A percentile compares a stretch with the other conserved stretches of the same genome.
phyloP scores from a whole-genome alignment of 2,329 filamentous ascomycete genomes.

The Ophiocordyceps camponoti-leonardi region DNA sequence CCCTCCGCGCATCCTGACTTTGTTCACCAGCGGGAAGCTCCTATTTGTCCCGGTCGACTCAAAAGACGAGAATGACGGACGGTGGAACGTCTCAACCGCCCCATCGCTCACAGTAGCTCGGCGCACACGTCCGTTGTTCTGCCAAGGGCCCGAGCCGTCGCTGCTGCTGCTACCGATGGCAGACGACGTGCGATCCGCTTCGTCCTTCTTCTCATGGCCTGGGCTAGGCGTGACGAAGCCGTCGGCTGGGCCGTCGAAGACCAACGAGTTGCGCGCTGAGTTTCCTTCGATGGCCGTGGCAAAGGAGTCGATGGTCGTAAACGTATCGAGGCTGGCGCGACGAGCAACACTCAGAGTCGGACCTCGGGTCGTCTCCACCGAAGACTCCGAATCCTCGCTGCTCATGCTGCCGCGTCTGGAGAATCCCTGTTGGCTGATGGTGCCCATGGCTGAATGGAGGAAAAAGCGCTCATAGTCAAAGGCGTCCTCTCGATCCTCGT shows the following conservation, averaged over 20 bases:
- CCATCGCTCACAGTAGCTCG: not conserved
- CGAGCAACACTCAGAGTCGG: conserved; percentile 15
- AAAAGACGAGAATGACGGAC: conserved; percentile 38
- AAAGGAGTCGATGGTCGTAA: conserved; percentile 26
- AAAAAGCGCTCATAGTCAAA: conserved; percentile 97
- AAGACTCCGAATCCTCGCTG: conserved; percentile 42
- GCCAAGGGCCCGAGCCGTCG: not conserved
- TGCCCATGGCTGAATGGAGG: conserved; percentile 79
- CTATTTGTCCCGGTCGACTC: conserved; percentile 41
- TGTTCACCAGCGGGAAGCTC: conserved; percentile 44
- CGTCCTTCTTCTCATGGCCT: conserved; percentile 5
- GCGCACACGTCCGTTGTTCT: not conserved
- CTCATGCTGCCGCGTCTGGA: conserved; percentile 21
- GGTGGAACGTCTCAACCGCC: conserved; percentile 19
- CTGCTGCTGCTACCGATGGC: conserved; percentile 1
- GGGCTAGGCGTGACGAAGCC: conserved; percentile 7
- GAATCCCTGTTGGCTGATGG: conserved; percentile 31
- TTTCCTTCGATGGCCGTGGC: conserved; percentile 37
- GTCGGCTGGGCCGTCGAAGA: conserved; percentile 1
- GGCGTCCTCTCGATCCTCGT: conserved; percentile 85
- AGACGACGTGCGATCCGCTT: conserved; percentile 8
- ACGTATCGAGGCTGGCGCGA: conserved; percentile 32
- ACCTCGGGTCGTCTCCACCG: conserved; percentile 42
- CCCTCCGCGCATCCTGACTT: conserved; percentile 25
- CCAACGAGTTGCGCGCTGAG: conserved; percentile 18